phyloP scores from a whole-genome alignment of 2,329 filamentous ascomycete genomes.

The Seiridium unicorne region DNA sequence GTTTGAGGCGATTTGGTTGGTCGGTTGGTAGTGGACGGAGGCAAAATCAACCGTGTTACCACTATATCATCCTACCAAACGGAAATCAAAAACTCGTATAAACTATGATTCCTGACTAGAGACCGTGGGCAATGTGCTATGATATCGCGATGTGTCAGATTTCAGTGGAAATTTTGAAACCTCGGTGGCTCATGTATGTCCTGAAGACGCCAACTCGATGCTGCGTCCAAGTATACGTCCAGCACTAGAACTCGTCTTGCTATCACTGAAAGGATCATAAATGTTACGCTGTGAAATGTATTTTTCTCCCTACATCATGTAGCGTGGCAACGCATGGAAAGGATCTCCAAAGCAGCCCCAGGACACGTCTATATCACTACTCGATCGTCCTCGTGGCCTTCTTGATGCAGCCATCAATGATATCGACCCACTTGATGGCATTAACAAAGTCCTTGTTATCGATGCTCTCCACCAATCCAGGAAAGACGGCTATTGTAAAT shows the following conservation, averaged over 20 bases:
- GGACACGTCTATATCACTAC: neutral
- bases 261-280: too few relatives aligned
- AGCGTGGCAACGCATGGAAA: too few relatives aligned
- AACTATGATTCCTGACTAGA: neutral
- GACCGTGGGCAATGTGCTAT: too few relatives aligned
- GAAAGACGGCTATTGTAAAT: conserved; percentile 52
- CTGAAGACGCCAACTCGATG: too few relatives aligned
- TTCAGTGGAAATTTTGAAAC: too few relatives aligned
- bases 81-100: neutral
- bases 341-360: too few relatives aligned
- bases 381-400: conserved; percentile 41
- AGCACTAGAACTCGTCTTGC: too few relatives aligned
- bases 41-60: neutral
- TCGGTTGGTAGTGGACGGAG: neutral
- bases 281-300: too few relatives aligned
- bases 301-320: too few relatives aligned
- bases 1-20: neutral
- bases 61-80: neutral
- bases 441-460: conserved; percentile 57
- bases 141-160: too few relatives aligned
- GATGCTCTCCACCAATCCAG: conserved; percentile 61
- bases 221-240: too few relatives aligned
- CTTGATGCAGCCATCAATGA: conserved; percentile 52
- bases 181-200: too few relatives aligned
- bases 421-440: conserved; percentile 57